Conservation (phyloP, 139 green algal genomes). For the Pycnococcus provasolii region DNA sequence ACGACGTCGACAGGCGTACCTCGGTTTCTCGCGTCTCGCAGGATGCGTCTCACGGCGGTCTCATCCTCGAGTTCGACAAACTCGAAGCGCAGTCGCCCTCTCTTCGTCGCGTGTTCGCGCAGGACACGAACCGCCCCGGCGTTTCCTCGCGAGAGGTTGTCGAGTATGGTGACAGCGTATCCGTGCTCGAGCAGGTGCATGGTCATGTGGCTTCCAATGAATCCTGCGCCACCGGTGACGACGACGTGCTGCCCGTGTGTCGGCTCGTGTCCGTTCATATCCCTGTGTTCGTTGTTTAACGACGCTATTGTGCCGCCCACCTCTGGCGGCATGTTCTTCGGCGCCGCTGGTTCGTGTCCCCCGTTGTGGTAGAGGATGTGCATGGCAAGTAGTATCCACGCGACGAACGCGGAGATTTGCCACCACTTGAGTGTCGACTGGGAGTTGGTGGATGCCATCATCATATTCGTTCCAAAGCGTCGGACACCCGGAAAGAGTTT, state of each 20-base stretch:
- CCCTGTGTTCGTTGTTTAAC: too few species aligned
- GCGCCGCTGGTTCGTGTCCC: too few species aligned
- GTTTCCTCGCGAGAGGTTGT: constrained; percentile 63
- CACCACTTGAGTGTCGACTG: too few species aligned
- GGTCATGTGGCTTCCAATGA: constrained; percentile 54
- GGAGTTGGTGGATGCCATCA: too few species aligned
- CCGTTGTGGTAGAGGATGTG: too few species aligned
- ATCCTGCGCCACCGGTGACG: constrained; percentile 54
- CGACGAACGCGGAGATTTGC: too few species aligned
- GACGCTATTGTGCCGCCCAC: too few species aligned
- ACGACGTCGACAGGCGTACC: constrained; percentile 39
- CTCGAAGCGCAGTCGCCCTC: constrained; percentile 32
- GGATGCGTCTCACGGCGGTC: not conserved
- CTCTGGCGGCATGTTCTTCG: too few species aligned
- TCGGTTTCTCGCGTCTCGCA: constrained; percentile 32
- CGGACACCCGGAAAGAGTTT: too few species aligned
- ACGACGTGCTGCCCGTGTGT: constrained; percentile 30
- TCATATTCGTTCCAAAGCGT: too few species aligned
- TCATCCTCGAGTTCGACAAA: constrained; percentile 47
- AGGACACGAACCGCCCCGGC: constrained; percentile 43
- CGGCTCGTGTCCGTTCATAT: too few species aligned
- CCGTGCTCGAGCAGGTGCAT: constrained; percentile 44
- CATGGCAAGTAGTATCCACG: too few species aligned
- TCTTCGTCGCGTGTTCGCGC: constrained; percentile 2
- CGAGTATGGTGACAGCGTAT: constrained; percentile 47